Evolutionary conservation across 257 asterid genomes (phyloP), one percentile per base, ranked within the genome.

Genomic region (Catharanthus roseus): DNA sequence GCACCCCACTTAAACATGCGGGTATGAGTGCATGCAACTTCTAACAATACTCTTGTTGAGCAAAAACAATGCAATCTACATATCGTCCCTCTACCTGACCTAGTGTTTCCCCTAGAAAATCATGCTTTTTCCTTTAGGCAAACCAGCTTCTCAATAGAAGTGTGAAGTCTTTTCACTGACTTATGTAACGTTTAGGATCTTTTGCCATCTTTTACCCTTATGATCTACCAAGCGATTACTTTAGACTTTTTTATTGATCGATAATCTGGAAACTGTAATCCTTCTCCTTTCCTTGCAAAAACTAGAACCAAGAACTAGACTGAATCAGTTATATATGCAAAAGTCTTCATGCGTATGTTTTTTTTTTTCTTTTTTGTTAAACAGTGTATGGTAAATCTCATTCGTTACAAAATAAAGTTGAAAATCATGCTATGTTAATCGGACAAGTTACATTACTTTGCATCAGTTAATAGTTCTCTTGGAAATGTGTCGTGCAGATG

Each of bases 1-100:
- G 93, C 99, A 51, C 99, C 99, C 70, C 95, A 95, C 86, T 74
- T 91, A 45, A 88, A 71, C 83, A 78, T 95, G 95, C 60, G 77
- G 96, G 99, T 91, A 85, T 58, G n/a, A 33, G 45, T 21, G 61
- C 29, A 55, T 50, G 39, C 47, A 23, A 66, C 34, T 4, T 44
- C 5, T 64, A 54, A 47, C 28, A 26, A 53, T 36, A 29, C 54
- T 51, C 71, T 73, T 64, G 23, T 34, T 7, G 11, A 24, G 26
- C 51, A 24, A 13, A 47, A 60, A 42, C 16, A 8, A 18, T 28
- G 26, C 11, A 21, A 15, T 15, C 31, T 16, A 10, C 23, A 34
- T 61, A 44, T 58, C 29, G 13, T 71, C 47, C 29, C 49, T 67
- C 23, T 58, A 16, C 29, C 15, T 21, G 33, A 58, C 29, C 38